Percentiles rank a stretch among this genome's conserved stretches.
Evolutionary conservation across 768 basidiomycete species (phyloP).

Genomic region (Termitomyces eurrhizus): DNA sequence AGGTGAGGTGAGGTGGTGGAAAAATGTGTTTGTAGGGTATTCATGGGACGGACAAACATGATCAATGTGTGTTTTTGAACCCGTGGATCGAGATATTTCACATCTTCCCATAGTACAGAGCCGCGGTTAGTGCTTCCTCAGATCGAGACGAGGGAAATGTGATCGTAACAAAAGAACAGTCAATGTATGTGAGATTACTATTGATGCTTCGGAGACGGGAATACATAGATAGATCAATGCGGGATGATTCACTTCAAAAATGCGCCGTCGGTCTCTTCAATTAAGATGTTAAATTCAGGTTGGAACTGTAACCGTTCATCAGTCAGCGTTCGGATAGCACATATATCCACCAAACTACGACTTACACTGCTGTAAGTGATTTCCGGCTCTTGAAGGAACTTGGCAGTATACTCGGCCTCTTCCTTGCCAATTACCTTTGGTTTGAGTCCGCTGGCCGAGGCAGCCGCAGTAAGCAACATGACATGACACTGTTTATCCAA

Average conservation of each 20-base stretch:
- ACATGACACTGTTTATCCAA: conserved; percentile 45
- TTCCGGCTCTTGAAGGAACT: conserved; percentile 18
- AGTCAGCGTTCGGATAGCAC: neutral
- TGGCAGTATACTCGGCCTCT: conserved; percentile 23
- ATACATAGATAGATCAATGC: neutral
- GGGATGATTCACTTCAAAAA: conserved; percentile 18
- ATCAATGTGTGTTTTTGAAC: neutral
- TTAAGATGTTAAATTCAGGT: conserved; percentile 21
- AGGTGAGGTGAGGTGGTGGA: too few relatives aligned
- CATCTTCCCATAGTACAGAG: neutral
- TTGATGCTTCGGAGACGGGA: neutral
- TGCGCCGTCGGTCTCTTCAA: conserved; percentile 24
- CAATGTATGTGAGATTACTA: neutral
- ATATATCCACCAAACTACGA: neutral
- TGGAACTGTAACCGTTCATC: conserved; percentile 19
- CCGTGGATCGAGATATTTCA: neutral
- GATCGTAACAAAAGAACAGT: neutral
- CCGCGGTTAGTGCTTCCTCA: neutral
- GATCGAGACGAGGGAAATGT: neutral
- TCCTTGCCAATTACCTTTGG: conserved; percentile 19
- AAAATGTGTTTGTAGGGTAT: conserved; percentile 51
- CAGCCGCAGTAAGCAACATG: conserved; percentile 41
- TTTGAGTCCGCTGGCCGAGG: conserved; percentile 25
- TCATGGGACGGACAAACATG: conserved; percentile 66
- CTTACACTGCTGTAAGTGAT: conserved; percentile 17